Conservation (phyloP, 2,329 filamentous ascomycete species). For the Coniella vitis region DNA sequence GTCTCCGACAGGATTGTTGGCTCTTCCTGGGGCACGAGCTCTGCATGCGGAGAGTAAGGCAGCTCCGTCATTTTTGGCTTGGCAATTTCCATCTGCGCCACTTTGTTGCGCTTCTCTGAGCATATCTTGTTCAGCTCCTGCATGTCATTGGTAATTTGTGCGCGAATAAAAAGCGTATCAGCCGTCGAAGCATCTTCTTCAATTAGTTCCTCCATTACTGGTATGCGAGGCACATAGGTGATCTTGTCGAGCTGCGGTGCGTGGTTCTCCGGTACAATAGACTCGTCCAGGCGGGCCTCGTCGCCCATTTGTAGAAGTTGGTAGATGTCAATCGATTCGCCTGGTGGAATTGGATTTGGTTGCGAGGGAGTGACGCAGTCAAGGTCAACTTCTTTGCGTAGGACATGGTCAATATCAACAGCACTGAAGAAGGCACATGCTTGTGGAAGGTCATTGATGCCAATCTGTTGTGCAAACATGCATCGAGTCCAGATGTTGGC, state of each 20-base stretch:
- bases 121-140: conserved; percentile 68
- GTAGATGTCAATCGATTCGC: conserved; percentile 79
- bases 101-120: conserved; percentile 45
- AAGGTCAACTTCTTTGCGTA: conserved; percentile 98
- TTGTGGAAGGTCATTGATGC: conserved; percentile 90
- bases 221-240: conserved; percentile 60
- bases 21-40: conserved; percentile 32
- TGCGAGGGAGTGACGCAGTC: conserved; percentile 92
- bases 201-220: conserved; percentile 72
- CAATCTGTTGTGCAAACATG: conserved; percentile 96
- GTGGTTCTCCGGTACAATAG: conserved; percentile 45
- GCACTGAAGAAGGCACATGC: conserved; percentile 93
- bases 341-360: conserved; percentile 66
- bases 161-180: conserved; percentile 63
- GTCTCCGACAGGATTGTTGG: conserved; percentile 31
- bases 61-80: conserved; percentile 20
- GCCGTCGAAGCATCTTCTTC: conserved; percentile 34
- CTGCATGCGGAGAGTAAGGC: conserved; percentile 31
- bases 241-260: conserved; percentile 57
- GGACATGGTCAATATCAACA: conserved; percentile 87
- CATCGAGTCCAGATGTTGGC: conserved; percentile 94
- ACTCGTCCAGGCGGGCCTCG: conserved; percentile 61
- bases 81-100: conserved; percentile 13
- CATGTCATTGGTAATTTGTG: conserved; percentile 73
- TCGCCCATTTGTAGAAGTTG: conserved; percentile 69